Evolutionary conservation across 768 basidiomycete genomes (phyloP), one percentile per base, ranked within the genome.

Genomic region (Tylopilus felleus): DNA sequence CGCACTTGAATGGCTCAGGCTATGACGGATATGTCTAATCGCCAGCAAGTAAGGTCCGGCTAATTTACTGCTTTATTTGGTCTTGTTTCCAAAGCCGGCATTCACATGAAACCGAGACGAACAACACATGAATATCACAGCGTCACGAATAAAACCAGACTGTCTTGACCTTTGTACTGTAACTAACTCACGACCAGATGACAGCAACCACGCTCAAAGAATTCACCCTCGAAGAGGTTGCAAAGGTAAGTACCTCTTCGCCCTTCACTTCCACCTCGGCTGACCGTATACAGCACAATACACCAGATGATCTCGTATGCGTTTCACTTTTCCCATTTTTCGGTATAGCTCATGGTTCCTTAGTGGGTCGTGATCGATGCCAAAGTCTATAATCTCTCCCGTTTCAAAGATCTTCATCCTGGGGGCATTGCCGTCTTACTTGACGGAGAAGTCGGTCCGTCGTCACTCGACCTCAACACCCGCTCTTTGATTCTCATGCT

Each of bases 311-410:
- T 73, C 75, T 94, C 51, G 85, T 86, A 51, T 53, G 83, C 64
- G 2, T 19, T 31, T 35, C 19, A 13, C 8, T 28, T 17, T 23
- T 7, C 4, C 23, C 7, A 36, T 21, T 46, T 17, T 21, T 46
- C 14, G 25, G 4, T 45, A 7, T 25, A 8, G 14, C 53, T 63
- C 22, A 61, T 33, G 2, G 12, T 25, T 43, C 17, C 31, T 40
- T 31, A 90, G 86, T 93, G 92, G 90, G 74, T 94, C 47, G 80
- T 90, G 55, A 80, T 94, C 53, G 93, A 95, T 65, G 80, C 83
- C 51, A 89, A 89, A 68, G 90, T 93, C 28, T 93, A 84, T 65
- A 86, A 94, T 67, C 73, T 97, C 23, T 83, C 85, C 49, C 85
- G 82, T 63, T 96, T 97, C 72, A 81, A 80, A 49, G 77, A 75